phyloP scores from a whole-genome alignment of 2,329 filamentous ascomycete species.

The Neospermospora avenae region DNA sequence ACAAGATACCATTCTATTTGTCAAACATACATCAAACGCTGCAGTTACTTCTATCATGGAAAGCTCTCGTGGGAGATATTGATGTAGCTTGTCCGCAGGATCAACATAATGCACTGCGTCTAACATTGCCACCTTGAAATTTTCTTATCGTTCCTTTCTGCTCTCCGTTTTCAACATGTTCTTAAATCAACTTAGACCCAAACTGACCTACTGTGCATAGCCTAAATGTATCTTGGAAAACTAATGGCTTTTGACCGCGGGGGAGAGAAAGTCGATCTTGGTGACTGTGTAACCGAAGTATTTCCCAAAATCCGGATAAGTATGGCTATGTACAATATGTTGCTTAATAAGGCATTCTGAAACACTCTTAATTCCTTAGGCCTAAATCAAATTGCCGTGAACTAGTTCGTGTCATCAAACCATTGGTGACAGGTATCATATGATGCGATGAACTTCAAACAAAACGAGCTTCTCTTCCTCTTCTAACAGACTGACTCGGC shows the following conservation, averaged over 20 bases:
- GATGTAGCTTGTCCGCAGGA: not conserved
- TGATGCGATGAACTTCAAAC: too few relatives aligned
- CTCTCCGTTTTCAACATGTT: constrained; percentile 13
- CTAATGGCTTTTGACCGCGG: constrained; percentile 15
- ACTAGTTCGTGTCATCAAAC: too few relatives aligned
- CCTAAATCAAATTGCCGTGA: too few relatives aligned
- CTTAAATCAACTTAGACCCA: not conserved
- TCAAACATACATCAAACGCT: constrained; percentile 24
- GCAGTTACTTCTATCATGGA: not conserved
- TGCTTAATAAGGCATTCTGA: too few relatives aligned
- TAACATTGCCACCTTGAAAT: not conserved
- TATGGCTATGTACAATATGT: too few relatives aligned
- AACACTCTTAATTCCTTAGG: too few relatives aligned
- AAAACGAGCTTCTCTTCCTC: too few relatives aligned
- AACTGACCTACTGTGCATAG: constrained; percentile 13
- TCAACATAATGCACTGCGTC: not conserved
- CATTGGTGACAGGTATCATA: too few relatives aligned
- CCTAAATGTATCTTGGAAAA: constrained; percentile 15
- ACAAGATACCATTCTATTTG: constrained; percentile 3
- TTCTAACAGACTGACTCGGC: too few relatives aligned
- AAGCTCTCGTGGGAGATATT: not conserved
- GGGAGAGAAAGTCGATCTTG: constrained; percentile 2
- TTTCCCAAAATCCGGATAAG: too few relatives aligned
- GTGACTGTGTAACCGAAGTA: not conserved
- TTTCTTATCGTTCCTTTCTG: not conserved